Evolutionary conservation across 345 rosid species (phyloP), one percentile per base, ranked within the genome.

Genomic region (Dimocarpus longan): DNA sequence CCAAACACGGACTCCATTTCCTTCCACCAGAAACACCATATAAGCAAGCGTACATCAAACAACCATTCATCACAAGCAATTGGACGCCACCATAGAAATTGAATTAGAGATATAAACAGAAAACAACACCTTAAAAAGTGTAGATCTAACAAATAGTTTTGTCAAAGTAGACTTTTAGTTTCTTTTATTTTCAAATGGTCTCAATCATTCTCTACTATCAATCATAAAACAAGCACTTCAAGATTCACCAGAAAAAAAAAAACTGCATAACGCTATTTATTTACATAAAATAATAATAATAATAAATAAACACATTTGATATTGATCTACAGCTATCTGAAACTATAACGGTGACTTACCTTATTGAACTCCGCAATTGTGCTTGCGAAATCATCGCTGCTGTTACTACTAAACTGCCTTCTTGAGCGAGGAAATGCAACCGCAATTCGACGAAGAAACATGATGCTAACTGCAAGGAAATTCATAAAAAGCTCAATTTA

Each of bases 1-100:
- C 99, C 99, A 82, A 96, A 96, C 60, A 91, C 82, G 10, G 86
- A 84, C 82, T 91, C 93, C 94, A 96, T 90, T 83, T 94, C 97
- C 98, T 96, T 85, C 74, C 76, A 81, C 69, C 57, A 77, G 22
- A 81, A 32, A 70, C 50, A 71, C 48, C 59, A 50, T 8, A 13
- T 54, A 22, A 71, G 22, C 26, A 46, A 63, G 18, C 65, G 68
- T 12, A 42, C 19, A 68, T 28, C 37, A n/a, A 26, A 26, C 69
- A 24, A 44, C 42, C 26, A 59, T 48, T 26, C 74, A 26, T 12
- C 9, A 59, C 18, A 24, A 65, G 44, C 22, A 62, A 62, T 76
- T 78, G 28, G 37, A 57, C 37, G 24, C 39, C 37, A 50, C 24
- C 62, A 19, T 13, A 68, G 76, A 37, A 48, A 9, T 26, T 50